A percentile compares a stretch with the other conserved stretches of the same genome.
Evolutionary conservation across 306 rosid species (phyloP).

Genomic region (Lathyrus tuberosus): DNA sequence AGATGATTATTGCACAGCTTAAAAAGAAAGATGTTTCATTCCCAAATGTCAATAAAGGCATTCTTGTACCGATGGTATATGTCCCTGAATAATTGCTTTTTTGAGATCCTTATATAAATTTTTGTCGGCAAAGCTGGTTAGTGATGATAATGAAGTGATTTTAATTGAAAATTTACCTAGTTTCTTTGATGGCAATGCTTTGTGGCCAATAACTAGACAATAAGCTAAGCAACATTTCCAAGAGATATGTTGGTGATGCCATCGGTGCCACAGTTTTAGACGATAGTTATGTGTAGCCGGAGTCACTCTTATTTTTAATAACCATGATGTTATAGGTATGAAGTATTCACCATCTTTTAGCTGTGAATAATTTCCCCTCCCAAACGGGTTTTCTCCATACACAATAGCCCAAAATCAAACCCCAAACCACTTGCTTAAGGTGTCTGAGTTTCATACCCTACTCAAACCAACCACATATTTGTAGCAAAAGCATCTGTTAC

Average conservation of each 20-base stretch:
- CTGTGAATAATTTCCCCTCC: too few relatives aligned
- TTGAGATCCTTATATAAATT: background rate
- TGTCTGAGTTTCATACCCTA: too few relatives aligned
- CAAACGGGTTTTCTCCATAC: too few relatives aligned
- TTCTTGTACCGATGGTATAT: slow-evolving; percentile 81
- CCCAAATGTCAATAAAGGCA: slow-evolving; percentile 73
- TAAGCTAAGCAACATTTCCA: background rate
- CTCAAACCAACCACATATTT: too few relatives aligned
- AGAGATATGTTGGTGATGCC: slow-evolving; percentile 2
- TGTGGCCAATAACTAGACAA: slow-evolving; percentile 9
- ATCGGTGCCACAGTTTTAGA: background rate
- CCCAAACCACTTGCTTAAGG: too few relatives aligned
- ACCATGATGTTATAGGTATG: too few relatives aligned
- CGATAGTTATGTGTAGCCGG: too few relatives aligned
- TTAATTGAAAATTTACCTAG: slow-evolving; percentile 8
- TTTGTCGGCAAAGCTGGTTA: slow-evolving; percentile 11
- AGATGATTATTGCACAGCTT: slow-evolving; percentile 71
- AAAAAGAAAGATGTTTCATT: slow-evolving; percentile 69
- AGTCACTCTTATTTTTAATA: too few relatives aligned
- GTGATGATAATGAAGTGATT: slow-evolving; percentile 11
- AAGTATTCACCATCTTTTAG: too few relatives aligned
- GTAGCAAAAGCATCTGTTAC: background rate
- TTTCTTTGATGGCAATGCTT: background rate
- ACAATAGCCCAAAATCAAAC: too few relatives aligned
- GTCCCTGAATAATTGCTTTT: slow-evolving; percentile 7